A percentile compares a stretch with the other conserved stretches of the same genome.
phyloP scores from a whole-genome alignment of 345 rosid species.

The Linum tenue region DNA sequence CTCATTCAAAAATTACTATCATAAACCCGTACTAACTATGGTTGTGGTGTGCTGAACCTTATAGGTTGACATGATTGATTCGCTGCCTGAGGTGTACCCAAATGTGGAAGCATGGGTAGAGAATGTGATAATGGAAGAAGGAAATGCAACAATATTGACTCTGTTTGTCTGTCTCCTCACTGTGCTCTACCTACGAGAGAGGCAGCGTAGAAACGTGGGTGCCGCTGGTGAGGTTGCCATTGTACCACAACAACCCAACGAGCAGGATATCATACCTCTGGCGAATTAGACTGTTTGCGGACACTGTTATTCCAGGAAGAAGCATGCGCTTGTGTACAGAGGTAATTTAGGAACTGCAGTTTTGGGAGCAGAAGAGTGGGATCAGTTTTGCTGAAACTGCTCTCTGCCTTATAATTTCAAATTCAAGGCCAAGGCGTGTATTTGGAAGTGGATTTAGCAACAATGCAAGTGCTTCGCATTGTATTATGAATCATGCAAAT shows the following conservation, averaged over 20 bases:
- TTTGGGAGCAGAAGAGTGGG: neutral
- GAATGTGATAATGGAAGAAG: conserved; percentile 85
- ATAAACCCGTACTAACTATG: neutral
- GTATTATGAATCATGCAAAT: too few relatives aligned
- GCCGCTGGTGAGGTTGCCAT: conserved; percentile 31
- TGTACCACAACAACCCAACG: conserved; percentile 23
- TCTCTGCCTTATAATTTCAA: too few relatives aligned
- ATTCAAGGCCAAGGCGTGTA: too few relatives aligned
- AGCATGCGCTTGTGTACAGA: neutral
- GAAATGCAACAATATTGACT: conserved; percentile 86
- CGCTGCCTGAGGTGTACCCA: conserved; percentile 83
- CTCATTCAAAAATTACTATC: too few relatives aligned
- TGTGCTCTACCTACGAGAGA: conserved; percentile 77
- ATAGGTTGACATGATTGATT: conserved; percentile 63
- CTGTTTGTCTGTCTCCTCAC: conserved; percentile 81
- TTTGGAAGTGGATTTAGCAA: too few relatives aligned
- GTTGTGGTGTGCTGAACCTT: neutral
- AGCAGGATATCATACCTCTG: conserved; percentile 16
- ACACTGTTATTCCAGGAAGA: neutral
- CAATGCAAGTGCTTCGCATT: too few relatives aligned
- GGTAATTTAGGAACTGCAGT: neutral
- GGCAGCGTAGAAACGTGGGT: conserved; percentile 61
- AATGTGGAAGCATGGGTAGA: conserved; percentile 86
- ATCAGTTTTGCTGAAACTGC: too few relatives aligned
- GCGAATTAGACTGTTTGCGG: neutral